Conservation (phyloP, 164 flowering plant genomes). For the Taxillus chinensis region DNA sequence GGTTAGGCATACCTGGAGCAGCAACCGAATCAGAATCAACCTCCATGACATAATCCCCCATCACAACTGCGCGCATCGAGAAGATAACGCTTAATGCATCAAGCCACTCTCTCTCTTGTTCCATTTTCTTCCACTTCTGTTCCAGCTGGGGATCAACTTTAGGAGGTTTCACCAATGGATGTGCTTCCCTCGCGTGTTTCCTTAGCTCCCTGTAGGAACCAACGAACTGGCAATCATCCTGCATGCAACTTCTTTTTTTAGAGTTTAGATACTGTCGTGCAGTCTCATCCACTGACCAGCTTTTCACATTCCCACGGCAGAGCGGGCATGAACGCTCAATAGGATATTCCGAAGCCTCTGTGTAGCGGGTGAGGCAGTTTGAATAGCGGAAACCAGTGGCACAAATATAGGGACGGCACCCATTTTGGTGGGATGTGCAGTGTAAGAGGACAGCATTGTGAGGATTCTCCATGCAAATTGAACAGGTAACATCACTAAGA, state of each 20-base stretch:
- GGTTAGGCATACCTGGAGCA: no score
- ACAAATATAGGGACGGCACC: slow-evolving; percentile 29
- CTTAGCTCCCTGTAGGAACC: slow-evolving; percentile 22
- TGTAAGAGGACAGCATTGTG: slow-evolving; percentile 27
- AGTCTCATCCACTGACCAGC: slow-evolving; percentile 14
- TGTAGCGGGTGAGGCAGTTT: slow-evolving; percentile 11
- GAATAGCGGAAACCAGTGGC: slow-evolving; percentile 23
- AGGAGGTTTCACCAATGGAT: slow-evolving; percentile 19
- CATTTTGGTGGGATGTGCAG: slow-evolving; percentile 21
- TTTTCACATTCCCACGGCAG: slow-evolving; percentile 22
- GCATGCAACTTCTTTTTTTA: slow-evolving; percentile 22
- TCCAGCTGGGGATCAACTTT: slow-evolving; percentile 15
- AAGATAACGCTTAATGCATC: slow-evolving; percentile 10
- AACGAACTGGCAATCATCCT: slow-evolving; percentile 17
- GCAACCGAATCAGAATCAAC: no score
- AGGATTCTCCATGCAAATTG: slow-evolving; percentile 33
- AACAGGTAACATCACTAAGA: slow-evolving; percentile 27
- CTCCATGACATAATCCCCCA: no score
- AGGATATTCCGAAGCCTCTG: background rate
- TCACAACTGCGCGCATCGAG: no score
- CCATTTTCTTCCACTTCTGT: slow-evolving; percentile 16
- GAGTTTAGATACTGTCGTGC: slow-evolving; percentile 22
- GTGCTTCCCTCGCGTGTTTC: slow-evolving; percentile 23
- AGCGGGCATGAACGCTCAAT: slow-evolving; percentile 16
- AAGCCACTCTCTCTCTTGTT: slow-evolving; percentile 9